phyloP scores from a whole-genome alignment of 805 yeast species.

The Kurtzmaniella fragi region DNA sequence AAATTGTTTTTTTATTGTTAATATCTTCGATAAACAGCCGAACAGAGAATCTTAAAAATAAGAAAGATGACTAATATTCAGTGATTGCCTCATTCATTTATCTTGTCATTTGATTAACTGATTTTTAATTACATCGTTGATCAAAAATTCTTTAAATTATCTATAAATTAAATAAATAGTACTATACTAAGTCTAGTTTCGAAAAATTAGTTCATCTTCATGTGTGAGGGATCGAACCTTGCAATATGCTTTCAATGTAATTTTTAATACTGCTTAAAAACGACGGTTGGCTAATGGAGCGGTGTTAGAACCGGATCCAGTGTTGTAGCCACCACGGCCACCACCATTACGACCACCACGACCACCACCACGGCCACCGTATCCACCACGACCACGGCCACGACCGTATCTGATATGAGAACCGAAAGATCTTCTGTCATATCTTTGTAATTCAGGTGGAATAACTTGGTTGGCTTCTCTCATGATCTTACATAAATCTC shows the following conservation, averaged over 20 bases:
- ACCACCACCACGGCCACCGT: constrained; percentile 48
- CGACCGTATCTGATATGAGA: constrained; percentile 46
- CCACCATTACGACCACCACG: constrained; percentile 43
- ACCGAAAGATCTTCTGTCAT: constrained; percentile 62
- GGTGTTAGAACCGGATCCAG: constrained; percentile 26
- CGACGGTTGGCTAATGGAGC: constrained; percentile 25
- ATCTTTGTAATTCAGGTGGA: constrained; percentile 73
- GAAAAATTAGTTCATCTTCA: no score
- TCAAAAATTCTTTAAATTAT: no score
- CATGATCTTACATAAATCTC: constrained; percentile 82
- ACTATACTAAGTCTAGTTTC: no score
- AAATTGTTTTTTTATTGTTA: no score
- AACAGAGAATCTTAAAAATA: no score
- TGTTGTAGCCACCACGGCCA: constrained; percentile 41
- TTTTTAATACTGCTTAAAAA: constrained; percentile 8
- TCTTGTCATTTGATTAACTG: no score
- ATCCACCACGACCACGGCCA: constrained; percentile 56
- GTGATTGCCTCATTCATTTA: no score
- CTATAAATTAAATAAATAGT: no score
- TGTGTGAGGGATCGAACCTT: no score
- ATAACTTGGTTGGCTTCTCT: constrained; percentile 92
- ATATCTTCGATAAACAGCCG: no score
- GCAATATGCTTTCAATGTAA: not conserved
- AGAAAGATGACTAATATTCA: no score
- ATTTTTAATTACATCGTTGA: no score